Evolutionary conservation across 495 filamentous ascomycete species (phyloP).

Genomic region (Lasiosphaeria ovina): DNA sequence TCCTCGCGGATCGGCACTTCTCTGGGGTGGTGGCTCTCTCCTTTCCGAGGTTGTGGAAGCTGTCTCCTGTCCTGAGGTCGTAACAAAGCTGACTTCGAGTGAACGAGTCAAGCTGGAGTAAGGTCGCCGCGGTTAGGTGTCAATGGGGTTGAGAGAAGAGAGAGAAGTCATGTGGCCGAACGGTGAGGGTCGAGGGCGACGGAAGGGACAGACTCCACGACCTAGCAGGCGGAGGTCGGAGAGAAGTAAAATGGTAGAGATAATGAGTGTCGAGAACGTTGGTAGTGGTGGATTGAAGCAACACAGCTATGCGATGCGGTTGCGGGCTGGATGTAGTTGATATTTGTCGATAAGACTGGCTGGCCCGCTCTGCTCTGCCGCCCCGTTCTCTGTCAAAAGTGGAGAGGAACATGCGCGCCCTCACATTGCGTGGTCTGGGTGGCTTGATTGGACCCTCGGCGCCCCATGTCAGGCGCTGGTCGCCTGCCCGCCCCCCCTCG

Average conservation of each 20-base stretch:
- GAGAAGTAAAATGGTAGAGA: slow-evolving; percentile 23
- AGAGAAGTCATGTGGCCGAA: slow-evolving; percentile 1
- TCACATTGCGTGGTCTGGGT: slow-evolving; percentile 32
- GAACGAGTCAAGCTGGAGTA: slow-evolving; percentile 34
- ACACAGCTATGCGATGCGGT: slow-evolving; percentile 27
- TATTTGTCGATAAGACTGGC: slow-evolving; percentile 28
- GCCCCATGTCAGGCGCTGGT: slow-evolving; percentile 32
- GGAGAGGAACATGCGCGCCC: slow-evolving; percentile 23
- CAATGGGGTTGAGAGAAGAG: slow-evolving; percentile 13
- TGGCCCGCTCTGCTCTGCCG: slow-evolving; percentile 25
- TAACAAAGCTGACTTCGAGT: slow-evolving; percentile 31
- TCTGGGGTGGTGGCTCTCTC: slow-evolving; percentile 12
- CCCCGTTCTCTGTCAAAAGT: slow-evolving; percentile 32
- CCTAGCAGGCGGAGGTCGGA: slow-evolving; percentile 16
- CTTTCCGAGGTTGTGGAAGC: slow-evolving; percentile 10
- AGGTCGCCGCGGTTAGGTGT: slow-evolving; percentile 25
- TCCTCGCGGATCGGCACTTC: not conserved
- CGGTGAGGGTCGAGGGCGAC: slow-evolving; percentile 13
- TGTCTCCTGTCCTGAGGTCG: slow-evolving; percentile 12
- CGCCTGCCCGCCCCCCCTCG: slow-evolving; percentile 4
- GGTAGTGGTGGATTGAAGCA: slow-evolving; percentile 27
- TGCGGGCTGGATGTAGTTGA: slow-evolving; percentile 33
- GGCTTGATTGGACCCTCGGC: slow-evolving; percentile 32
- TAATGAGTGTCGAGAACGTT: slow-evolving; percentile 37
- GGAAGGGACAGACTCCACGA: slow-evolving; percentile 17